Base-by-base conservation (phyloP, 352 stramenopile genomes). In the Phytophthora europaea region DNA sequence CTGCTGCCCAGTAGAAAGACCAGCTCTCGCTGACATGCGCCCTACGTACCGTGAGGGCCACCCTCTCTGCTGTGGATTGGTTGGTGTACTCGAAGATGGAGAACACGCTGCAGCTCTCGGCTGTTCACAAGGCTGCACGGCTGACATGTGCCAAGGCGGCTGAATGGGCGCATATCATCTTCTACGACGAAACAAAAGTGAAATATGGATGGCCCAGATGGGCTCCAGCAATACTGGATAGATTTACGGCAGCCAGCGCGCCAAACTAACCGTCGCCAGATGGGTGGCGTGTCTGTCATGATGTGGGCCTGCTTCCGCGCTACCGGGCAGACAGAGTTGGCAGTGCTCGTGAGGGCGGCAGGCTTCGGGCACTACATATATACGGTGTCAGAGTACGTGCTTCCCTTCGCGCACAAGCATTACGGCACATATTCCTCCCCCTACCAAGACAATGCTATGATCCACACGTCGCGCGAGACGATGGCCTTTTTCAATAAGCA, bases 161-260 rank as follows among this genome's bases (percentile, higher is more conserved):
- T n/a, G 5, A 50, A n/a, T 51, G 43, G 43, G 43, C 43, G 43
- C 43, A 23, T 51, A 51, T 51, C 43, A 51, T 51, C 43, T 51
- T 51, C 43, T 51, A 18, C 43, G 43, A 51, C 43, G 38, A 51
- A 51, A 51, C 1, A 6, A 22, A 51, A 51, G 2, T 23, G 43
- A 18, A 22, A 51, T 22, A 18, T 51, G 43, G 43, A 51, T 12
- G 18, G 43, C 18, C 43, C 43, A 10, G 43, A 51, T 20, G 43
- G 18, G 16, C 43, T 23, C 43, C 18, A 51, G 18, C 43, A 51
- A 18, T 51, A 51, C 43, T 15, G 43, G 18, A 51, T 18, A 51
- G 18, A 51, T 51, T 18, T 51, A 20, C 43, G 18, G 16, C 18
- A 51, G 18, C 18, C 18, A 13, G 43, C n/a, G 2, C 13, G 38